Conservation (phyloP, 1,284 basidiomycete species). For the Acaromyces ingoldii region DNA sequence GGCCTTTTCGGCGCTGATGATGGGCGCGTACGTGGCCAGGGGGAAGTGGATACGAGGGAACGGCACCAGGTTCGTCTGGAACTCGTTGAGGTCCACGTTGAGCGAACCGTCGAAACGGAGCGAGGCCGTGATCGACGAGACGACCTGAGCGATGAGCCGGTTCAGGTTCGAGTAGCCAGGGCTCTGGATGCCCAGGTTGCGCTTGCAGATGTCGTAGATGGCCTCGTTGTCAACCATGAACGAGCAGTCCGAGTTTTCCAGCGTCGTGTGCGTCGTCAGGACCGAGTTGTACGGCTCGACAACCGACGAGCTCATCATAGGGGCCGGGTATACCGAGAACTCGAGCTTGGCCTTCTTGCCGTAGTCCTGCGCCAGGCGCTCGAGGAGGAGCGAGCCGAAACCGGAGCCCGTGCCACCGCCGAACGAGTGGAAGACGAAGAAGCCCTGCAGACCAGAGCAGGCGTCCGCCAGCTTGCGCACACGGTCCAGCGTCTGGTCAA, state of each 20-base stretch:
- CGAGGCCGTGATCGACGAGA: constrained; percentile 94
- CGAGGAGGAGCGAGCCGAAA: constrained; percentile 93
- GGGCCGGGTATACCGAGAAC: constrained; percentile 87
- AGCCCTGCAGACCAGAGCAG: constrained; percentile 95
- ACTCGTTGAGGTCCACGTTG: constrained; percentile 97
- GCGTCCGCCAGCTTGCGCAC: constrained; percentile 94
- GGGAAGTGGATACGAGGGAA: constrained; percentile 90
- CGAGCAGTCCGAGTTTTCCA: constrained; percentile 98
- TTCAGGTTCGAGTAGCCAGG: constrained; percentile 95
- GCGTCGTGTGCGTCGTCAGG: constrained; percentile 95
- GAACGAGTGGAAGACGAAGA: constrained; percentile 99
- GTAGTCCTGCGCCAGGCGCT: constrained; percentile 92
- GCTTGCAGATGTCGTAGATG: constrained; percentile 99
- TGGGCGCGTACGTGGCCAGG: constrained; percentile 88
- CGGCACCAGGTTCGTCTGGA: constrained; percentile 94
- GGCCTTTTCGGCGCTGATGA: constrained; percentile 74
- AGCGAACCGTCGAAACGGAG: constrained; percentile 95
- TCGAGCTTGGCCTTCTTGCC: constrained; percentile 99
- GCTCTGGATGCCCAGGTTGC: constrained; percentile 76
- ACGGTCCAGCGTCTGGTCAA: constrained; percentile 83
- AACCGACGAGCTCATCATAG: constrained; percentile 78
- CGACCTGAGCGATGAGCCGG: constrained; percentile 86
- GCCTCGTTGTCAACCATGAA: constrained; percentile 52
- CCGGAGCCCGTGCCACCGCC: constrained; percentile 99
- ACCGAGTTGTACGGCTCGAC: constrained; percentile 99